These are phyloP conservation scores for Camillea tinctor DNA, from an alignment of 2,329 filamentous ascomycete genomes.

Conservation along the genomic window DNA sequence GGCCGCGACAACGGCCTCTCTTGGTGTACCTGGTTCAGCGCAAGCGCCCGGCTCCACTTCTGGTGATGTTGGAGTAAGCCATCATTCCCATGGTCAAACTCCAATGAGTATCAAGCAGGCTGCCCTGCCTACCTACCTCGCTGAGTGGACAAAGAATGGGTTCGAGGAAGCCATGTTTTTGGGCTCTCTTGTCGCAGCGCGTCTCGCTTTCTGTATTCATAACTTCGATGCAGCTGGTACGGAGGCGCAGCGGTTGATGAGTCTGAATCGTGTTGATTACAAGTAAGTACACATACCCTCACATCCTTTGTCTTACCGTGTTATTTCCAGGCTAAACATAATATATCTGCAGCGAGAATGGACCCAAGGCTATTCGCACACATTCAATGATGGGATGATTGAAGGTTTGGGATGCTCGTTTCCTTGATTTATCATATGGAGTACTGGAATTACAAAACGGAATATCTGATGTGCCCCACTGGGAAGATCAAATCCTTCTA, in stretches of 20 bases:
- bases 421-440: neutral
- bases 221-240: slow-evolving; percentile 52
- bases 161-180: slow-evolving; percentile 84
- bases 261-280: slow-evolving; percentile 57
- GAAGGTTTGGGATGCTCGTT: neutral
- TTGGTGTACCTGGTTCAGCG: slow-evolving; percentile 42
- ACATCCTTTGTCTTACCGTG: neutral
- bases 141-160: slow-evolving; percentile 82
- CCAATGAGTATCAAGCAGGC: slow-evolving; percentile 81
- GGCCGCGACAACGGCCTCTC: slow-evolving; percentile 75
- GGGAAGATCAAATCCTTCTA: neutral
- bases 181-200: slow-evolving; percentile 79
- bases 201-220: slow-evolving; percentile 58
- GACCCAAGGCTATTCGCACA: slow-evolving; percentile 15
- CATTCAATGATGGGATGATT: neutral
- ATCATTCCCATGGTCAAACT: slow-evolving; percentile 65
- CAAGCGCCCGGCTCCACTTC: slow-evolving; percentile 41
- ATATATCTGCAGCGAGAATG: slow-evolving; percentile 12
- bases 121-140: slow-evolving; percentile 78
- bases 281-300: slow-evolving; percentile 45
- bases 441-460: neutral
- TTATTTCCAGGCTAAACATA: slow-evolving; percentile 1
- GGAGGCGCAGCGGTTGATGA: slow-evolving; percentile 56
- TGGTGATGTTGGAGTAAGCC: slow-evolving; percentile 41
- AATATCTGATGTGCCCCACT: neutral